Percentiles rank a stretch among this genome's conserved stretches.
Conservation (phyloP, 2,329 filamentous ascomycete genomes). For the Aureobasidium musti region DNA sequence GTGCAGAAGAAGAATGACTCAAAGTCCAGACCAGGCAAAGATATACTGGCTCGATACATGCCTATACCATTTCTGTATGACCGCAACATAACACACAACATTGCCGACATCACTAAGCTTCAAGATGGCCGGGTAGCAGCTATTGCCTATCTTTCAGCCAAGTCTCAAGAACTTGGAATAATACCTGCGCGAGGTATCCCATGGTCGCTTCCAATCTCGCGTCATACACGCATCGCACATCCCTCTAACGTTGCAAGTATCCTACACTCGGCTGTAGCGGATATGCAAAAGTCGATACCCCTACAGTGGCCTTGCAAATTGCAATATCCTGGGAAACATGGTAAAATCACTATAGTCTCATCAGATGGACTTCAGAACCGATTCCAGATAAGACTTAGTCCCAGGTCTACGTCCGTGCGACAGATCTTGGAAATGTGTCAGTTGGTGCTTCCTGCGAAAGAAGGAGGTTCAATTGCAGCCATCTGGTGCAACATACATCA, state of each 20-base stretch:
- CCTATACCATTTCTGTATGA: slow-evolving; percentile 24
- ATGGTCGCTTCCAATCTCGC: slow-evolving; percentile 22
- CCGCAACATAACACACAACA: slow-evolving; percentile 20
- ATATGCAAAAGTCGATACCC: neutral
- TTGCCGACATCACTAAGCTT: slow-evolving; percentile 27
- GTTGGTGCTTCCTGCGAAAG: slow-evolving; percentile 35
- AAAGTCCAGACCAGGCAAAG: neutral
- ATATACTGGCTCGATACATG: neutral
- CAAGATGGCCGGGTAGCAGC: slow-evolving; percentile 12
- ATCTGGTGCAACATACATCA: slow-evolving; percentile 37
- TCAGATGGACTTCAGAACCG: slow-evolving; percentile 37
- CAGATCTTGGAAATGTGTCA: slow-evolving; percentile 37
- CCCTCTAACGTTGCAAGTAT: slow-evolving; percentile 14
- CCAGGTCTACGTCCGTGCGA: slow-evolving; percentile 34
- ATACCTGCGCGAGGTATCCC: slow-evolving; percentile 23
- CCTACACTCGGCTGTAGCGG: neutral
- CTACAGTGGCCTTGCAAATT: slow-evolving; percentile 8
- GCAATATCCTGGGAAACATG: slow-evolving; percentile 27
- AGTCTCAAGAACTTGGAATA: slow-evolving; percentile 7
- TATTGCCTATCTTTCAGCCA: slow-evolving; percentile 8
- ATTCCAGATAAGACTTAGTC: slow-evolving; percentile 36
- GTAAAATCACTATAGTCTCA: slow-evolving; percentile 35
- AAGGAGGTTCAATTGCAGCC: slow-evolving; percentile 34
- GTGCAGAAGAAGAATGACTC: neutral
- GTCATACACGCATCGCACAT: slow-evolving; percentile 5